Evolutionary conservation across 2,329 filamentous ascomycete species (phyloP).

Genomic region (Cladophialophora psammophila): DNA sequence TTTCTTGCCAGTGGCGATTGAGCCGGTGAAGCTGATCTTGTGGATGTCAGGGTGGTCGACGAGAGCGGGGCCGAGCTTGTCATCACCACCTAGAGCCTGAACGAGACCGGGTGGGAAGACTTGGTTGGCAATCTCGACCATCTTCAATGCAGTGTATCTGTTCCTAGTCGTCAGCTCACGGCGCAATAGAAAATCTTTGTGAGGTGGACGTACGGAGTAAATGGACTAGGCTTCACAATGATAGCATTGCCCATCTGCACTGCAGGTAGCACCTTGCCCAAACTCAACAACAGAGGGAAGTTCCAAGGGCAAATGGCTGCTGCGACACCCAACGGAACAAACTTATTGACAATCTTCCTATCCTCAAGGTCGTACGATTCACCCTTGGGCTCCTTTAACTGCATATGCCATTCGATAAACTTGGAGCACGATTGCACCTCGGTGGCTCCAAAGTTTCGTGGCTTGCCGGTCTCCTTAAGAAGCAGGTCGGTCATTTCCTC

Average conservation of each 20-base stretch:
- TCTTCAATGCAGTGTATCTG: constrained; percentile 55
- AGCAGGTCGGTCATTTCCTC: constrained; percentile 56
- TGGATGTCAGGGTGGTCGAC: constrained; percentile 65
- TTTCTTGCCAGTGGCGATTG: constrained; percentile 66
- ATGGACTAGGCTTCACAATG: constrained; percentile 63
- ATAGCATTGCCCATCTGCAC: constrained; percentile 64
- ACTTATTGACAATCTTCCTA: constrained; percentile 51
- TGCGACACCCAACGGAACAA: constrained; percentile 57
- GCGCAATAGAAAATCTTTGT: not conserved
- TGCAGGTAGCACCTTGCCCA: constrained; percentile 63
- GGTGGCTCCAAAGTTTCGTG: constrained; percentile 38
- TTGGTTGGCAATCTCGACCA: constrained; percentile 64
- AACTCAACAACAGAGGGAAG: constrained; percentile 55
- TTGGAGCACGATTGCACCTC: constrained; percentile 13
- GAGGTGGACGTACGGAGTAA: constrained; percentile 32
- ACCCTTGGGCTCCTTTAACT: constrained; percentile 49
- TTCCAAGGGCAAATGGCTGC: constrained; percentile 57
- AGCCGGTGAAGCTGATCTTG: constrained; percentile 71
- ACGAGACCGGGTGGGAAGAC: constrained; percentile 69
- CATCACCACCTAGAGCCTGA: constrained; percentile 66
- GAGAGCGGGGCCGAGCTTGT: constrained; percentile 65
- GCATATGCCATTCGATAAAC: constrained; percentile 29
- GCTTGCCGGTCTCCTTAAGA: constrained; percentile 61
- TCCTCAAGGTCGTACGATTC: constrained; percentile 56
- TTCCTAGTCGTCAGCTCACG: not conserved